Evolutionary conservation across 1,139 yeast genomes (phyloP), one percentile per base, ranked within the genome.

Genomic region (Diutina neorugosa): DNA sequence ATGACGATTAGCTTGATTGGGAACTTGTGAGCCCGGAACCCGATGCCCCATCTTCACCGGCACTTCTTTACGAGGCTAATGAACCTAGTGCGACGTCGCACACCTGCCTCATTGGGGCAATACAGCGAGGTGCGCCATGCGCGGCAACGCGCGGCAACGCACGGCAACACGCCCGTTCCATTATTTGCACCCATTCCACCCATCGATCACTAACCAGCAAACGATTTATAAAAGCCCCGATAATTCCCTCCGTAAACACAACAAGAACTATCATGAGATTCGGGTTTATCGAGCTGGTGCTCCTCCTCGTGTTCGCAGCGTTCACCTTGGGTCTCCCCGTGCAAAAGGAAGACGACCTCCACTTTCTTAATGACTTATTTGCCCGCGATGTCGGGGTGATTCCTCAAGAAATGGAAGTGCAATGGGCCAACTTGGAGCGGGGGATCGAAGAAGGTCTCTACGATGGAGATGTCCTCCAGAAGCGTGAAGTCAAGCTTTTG

Each of bases 281-380:
- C 16, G 48, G 48, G 8, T 27, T 46, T 11, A 6, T 46, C 23
- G 19, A 46, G 4, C n/a, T n/a, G 20, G 27, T 46, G 40, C 21
- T 27, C 20, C 27, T 46, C 21, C 16, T 46, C n/a, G 12, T 46
- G 16, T 27, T 46, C 14, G 50, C 50, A 4, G 20, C 40, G 16
- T 46, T 46, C 31, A 27, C 50, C 20, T 25, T n/a, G 14, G 50
- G n/a, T 6, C 21, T 46, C 23, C 50, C 50, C 21, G 50, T 46
- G 12, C 16, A 34, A 14, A 34, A 37, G 18, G 20, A 7, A 9
- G 40, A n/a, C 6, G 40, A 25, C 6, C 18, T 46, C 19, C 25
- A 40, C 14, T 9, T 9, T 11, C 23, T 46, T 8, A 46, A 27
- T 16, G 50, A 46, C n/a, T 16, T 46, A 2, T 46, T 46, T 18